Conservation (phyloP, 2,329 filamentous ascomycete species). For the Cordyceps cicadae region DNA sequence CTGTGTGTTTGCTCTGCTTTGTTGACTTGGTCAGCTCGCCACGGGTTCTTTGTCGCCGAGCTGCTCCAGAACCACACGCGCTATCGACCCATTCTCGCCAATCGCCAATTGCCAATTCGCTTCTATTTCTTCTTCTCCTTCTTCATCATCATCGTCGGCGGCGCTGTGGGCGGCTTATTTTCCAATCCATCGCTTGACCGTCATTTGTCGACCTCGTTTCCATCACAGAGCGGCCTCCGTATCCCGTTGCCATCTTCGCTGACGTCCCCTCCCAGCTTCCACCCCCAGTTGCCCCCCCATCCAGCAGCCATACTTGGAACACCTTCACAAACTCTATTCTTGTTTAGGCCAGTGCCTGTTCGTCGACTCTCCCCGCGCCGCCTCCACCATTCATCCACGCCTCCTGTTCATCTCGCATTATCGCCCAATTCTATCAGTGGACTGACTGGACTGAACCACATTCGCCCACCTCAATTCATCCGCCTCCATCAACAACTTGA, state of each 20-base stretch:
- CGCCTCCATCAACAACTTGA: not conserved
- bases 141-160: not conserved
- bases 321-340: conserved; percentile 3
- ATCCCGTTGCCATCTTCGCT: not conserved
- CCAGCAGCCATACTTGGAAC: not conserved
- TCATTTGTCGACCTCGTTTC: not conserved
- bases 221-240: not conserved
- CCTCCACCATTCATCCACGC: not conserved
- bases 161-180: not conserved
- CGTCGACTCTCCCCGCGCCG: not conserved
- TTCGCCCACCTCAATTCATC: not conserved
- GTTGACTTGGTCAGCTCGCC: not conserved
- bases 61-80: not conserved
- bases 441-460: not conserved
- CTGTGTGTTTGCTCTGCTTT: conserved; percentile 3
- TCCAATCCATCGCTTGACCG: not conserved
- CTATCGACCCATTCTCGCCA: not conserved
- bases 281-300: not conserved
- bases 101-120: not conserved
- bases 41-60: not conserved
- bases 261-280: not conserved
- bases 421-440: not conserved
- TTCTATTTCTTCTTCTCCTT: not conserved
- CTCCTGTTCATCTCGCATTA: not conserved
- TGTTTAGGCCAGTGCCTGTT: not conserved